Evolutionary conservation across 441 rosid genomes (phyloP).

Genomic region (California macrophylla): DNA sequence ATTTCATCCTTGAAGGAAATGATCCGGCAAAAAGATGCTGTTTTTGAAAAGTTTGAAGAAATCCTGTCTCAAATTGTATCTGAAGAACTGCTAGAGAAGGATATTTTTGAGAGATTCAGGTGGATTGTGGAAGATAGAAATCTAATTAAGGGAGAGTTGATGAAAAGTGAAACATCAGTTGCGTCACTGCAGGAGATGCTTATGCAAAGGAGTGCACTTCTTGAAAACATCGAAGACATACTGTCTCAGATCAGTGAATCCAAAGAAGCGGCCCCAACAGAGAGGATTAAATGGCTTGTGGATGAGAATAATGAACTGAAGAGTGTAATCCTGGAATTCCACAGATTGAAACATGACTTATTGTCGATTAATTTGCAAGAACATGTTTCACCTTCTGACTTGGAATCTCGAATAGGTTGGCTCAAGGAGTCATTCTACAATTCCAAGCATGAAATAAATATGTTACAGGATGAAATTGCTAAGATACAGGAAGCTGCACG

Average conservation of each 20-base stretch:
- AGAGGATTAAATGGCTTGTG: conserved; percentile 52
- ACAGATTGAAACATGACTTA: conserved; percentile 46
- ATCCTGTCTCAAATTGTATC: neutral
- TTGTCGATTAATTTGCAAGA: conserved; percentile 54
- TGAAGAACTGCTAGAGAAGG: conserved; percentile 2
- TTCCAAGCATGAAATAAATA: conserved; percentile 41
- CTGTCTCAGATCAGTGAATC: conserved; percentile 1
- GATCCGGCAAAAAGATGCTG: conserved; percentile 3
- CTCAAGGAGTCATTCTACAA: conserved; percentile 49
- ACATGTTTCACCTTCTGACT: conserved; percentile 38
- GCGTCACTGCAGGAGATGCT: conserved; percentile 7
- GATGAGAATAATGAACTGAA: conserved; percentile 53
- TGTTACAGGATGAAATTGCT: conserved; percentile 41
- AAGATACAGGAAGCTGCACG: conserved; percentile 35
- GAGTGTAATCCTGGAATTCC: conserved; percentile 37
- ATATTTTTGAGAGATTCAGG: conserved; percentile 2
- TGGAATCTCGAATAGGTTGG: conserved; percentile 57
- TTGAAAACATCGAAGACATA: conserved; percentile 2
- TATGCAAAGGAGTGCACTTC: conserved; percentile 1
- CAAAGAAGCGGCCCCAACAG: conserved; percentile 11
- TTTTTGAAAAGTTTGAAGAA: neutral
- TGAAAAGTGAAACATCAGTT: neutral
- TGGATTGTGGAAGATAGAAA: conserved; percentile 4
- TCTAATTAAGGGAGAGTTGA: neutral
- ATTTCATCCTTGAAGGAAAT: neutral